phyloP scores from a whole-genome alignment of 2,329 filamentous ascomycete genomes.

The Aspergillus brasiliensis region DNA sequence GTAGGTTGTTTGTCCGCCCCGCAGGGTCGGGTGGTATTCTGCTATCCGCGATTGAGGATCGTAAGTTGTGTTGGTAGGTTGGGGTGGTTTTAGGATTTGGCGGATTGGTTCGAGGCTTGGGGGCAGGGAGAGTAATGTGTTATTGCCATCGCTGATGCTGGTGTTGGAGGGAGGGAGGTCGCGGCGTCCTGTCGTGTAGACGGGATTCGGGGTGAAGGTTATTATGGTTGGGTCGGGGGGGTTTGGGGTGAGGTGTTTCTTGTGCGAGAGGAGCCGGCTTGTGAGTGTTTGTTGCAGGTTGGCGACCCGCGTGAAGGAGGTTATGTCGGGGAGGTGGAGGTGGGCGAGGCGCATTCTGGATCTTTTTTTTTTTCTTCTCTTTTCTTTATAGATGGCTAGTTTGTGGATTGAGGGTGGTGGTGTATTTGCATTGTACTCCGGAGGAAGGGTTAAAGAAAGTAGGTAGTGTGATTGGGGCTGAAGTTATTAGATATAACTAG shows the following conservation, averaged over 20 bases:
- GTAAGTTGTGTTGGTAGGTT: slow-evolving; percentile 31
- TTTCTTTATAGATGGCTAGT: not conserved
- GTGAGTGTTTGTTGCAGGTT: slow-evolving; percentile 61
- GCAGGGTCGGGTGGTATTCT: slow-evolving; percentile 69
- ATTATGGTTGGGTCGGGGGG: slow-evolving; percentile 71
- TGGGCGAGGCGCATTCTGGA: slow-evolving; percentile 59
- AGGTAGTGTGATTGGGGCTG: not conserved
- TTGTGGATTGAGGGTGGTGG: not conserved
- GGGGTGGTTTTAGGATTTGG: slow-evolving; percentile 30
- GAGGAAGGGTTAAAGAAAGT: not conserved
- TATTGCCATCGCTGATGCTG: slow-evolving; percentile 22
- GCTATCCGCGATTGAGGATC: slow-evolving; percentile 42
- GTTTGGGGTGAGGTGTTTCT: slow-evolving; percentile 48
- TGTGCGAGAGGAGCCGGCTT: slow-evolving; percentile 61
- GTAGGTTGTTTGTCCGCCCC: slow-evolving; percentile 91
- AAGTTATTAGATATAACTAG: not conserved
- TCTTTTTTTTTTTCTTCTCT: not conserved
- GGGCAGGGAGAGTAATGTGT: slow-evolving; percentile 42
- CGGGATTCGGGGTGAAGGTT: slow-evolving; percentile 78
- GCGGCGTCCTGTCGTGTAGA: slow-evolving; percentile 87
- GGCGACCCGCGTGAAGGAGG: slow-evolving; percentile 58
- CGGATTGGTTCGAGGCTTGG: slow-evolving; percentile 41
- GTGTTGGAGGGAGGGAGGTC: slow-evolving; percentile 57
- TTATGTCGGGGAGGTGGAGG: slow-evolving; percentile 58
- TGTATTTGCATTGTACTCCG: not conserved